Conservation (phyloP, 1,284 basidiomycete genomes). For the Leccinum fallax region DNA sequence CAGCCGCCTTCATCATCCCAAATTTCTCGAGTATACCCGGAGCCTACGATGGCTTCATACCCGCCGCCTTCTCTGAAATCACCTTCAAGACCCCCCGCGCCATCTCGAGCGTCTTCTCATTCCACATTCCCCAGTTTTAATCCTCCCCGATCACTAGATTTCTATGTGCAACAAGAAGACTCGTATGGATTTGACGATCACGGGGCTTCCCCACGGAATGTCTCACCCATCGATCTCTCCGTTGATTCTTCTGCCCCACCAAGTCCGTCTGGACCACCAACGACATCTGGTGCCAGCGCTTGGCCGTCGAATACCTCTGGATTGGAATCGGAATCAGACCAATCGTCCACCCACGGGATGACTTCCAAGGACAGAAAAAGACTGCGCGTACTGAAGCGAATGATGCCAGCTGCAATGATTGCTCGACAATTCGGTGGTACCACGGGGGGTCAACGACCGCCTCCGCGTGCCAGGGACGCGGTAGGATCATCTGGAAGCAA, state of each 20-base stretch:
- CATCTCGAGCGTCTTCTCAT: constrained; percentile 13
- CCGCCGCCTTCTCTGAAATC: constrained; percentile 8
- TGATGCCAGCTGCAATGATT: constrained; percentile 52
- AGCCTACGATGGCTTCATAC: constrained; percentile 9
- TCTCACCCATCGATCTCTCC: constrained; percentile 7
- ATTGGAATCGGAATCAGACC: constrained; percentile 22
- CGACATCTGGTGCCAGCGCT: constrained; percentile 24
- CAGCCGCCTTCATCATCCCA: constrained; percentile 2
- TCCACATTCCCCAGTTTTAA: constrained; percentile 7
- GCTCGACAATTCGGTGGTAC: constrained; percentile 28
- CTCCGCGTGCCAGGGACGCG: constrained; percentile 18
- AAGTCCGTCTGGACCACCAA: constrained; percentile 20
- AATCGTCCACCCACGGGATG: constrained; percentile 17
- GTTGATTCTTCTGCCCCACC: constrained; percentile 10
- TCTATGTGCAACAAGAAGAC: constrained; percentile 18
- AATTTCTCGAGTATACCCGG: constrained; percentile 15
- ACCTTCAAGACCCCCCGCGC: background rate
- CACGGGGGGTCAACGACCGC: constrained; percentile 1
- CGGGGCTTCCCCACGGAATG: constrained; percentile 1
- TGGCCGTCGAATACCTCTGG: constrained; percentile 18
- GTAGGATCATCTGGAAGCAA: constrained; percentile 32
- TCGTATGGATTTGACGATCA: constrained; percentile 12
- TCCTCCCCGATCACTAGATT: constrained; percentile 11
- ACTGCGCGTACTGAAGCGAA: constrained; percentile 39
- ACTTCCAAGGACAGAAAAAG: constrained; percentile 35